Percentiles rank a stretch among this genome's conserved stretches.
Conservation (phyloP, 140 eudicot species). For the Erigeron philadelphicus region DNA sequence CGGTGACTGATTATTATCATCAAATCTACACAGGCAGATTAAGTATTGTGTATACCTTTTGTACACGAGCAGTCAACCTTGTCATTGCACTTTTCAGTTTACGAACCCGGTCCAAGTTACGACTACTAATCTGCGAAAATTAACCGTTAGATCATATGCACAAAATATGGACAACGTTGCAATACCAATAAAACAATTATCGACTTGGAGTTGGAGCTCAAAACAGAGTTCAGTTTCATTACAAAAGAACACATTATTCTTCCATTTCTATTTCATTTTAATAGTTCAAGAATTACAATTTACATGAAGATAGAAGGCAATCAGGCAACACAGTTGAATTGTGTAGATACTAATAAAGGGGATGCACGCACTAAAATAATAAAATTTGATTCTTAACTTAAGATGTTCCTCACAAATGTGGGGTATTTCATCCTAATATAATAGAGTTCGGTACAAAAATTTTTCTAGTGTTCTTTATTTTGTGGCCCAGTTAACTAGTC, state of each 20-base stretch:
- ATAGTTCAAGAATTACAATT: too few relatives aligned
- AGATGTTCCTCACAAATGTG: not conserved
- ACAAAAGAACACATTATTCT: too few relatives aligned
- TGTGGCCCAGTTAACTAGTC: not conserved
- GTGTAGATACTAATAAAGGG: not conserved
- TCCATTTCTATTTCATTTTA: too few relatives aligned
- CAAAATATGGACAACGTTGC: not conserved
- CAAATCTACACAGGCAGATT: not conserved
- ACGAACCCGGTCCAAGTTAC: conserved; percentile 82
- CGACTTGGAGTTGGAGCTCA: not conserved
- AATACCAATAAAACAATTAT: not conserved
- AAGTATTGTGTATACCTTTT: conserved; percentile 51
- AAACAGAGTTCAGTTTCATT: not conserved
- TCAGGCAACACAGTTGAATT: too few relatives aligned
- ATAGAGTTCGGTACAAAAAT: not conserved
- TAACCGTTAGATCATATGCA: not conserved
- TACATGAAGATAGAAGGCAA: too few relatives aligned
- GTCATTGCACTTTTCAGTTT: conserved; percentile 93
- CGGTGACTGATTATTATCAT: not conserved
- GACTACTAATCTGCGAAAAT: conserved; percentile 73
- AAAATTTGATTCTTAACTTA: not conserved
- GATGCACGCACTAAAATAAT: not conserved
- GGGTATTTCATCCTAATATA: not conserved
- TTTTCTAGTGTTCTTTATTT: not conserved
- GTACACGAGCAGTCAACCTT: conserved; percentile 87